Conservation (phyloP, 139 green algal species). For the Closterium sp. region DNA sequence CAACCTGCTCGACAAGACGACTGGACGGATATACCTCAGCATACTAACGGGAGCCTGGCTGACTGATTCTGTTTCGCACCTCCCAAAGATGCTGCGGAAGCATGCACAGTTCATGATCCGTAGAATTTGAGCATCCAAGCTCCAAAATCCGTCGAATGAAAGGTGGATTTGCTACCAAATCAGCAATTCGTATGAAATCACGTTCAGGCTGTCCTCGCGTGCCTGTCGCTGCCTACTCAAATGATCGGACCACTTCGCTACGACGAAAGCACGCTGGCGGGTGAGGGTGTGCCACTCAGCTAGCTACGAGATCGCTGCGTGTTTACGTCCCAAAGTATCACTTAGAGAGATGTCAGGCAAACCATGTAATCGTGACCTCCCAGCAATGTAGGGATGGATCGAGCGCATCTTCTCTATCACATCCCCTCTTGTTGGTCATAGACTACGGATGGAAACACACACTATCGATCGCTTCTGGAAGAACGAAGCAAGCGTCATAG, state of each 20-base stretch:
- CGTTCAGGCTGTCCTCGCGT: too few relatives aligned
- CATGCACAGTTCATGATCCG: not conserved
- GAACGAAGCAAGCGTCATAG: not conserved
- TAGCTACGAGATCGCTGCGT: not conserved
- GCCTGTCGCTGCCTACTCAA: too few relatives aligned
- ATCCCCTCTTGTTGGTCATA: not conserved
- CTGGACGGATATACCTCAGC: not conserved
- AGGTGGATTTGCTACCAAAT: too few relatives aligned
- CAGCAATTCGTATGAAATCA: too few relatives aligned
- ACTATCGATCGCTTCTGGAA: not conserved
- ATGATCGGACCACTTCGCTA: too few relatives aligned
- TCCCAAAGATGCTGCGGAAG: not conserved
- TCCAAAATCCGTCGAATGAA: not conserved
- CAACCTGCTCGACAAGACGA: not conserved
- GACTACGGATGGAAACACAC: too few relatives aligned
- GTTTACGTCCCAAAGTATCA: not conserved
- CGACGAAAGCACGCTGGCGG: too few relatives aligned
- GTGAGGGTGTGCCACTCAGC: not conserved
- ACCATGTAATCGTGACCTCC: not conserved
- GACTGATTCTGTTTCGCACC: not conserved
- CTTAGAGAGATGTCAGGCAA: not conserved
- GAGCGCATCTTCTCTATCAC: not conserved
- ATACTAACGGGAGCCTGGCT: not conserved
- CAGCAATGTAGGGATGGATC: not conserved
- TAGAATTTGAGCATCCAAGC: not conserved